A percentile compares a stretch with the other conserved stretches of the same genome.
Conservation (phyloP, 2,329 filamentous ascomycete species). For the Fusarium burgessii region DNA sequence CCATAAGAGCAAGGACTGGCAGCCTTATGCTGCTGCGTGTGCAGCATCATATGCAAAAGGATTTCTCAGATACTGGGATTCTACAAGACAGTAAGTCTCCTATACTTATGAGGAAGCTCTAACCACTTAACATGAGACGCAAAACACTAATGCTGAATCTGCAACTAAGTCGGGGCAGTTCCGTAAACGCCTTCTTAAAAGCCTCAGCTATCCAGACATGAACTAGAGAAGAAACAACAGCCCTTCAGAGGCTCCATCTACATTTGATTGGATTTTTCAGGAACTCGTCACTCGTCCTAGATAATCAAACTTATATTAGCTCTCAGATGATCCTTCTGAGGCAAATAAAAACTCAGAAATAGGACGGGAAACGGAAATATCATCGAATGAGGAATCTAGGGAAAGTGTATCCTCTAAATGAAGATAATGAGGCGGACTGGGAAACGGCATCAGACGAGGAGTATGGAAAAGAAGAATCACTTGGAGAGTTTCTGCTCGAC, state of each 20-base stretch:
- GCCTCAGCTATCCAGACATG: background rate
- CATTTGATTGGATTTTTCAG: background rate
- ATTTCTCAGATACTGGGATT: conserved; percentile 8
- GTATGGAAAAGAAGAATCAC: no score
- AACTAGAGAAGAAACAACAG: background rate
- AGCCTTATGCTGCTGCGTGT: background rate
- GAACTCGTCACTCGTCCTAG: no score
- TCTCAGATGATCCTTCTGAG: background rate
- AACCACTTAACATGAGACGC: background rate
- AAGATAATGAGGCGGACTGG: no score
- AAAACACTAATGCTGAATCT: background rate
- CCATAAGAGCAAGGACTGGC: conserved; percentile 17
- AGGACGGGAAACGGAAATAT: no score
- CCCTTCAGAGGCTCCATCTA: background rate
- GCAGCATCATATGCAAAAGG: background rate
- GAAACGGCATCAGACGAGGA: no score
- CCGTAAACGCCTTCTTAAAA: background rate
- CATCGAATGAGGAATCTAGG: no score
- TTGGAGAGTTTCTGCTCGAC: no score
- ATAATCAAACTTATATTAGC: background rate
- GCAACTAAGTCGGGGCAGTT: background rate
- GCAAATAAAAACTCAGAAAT: no score
- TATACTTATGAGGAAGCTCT: no score
- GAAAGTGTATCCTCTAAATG: no score
- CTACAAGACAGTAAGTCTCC: background rate